phyloP scores from a whole-genome alignment of 176 grass and related monocot genomes.

The Carex pumila region DNA sequence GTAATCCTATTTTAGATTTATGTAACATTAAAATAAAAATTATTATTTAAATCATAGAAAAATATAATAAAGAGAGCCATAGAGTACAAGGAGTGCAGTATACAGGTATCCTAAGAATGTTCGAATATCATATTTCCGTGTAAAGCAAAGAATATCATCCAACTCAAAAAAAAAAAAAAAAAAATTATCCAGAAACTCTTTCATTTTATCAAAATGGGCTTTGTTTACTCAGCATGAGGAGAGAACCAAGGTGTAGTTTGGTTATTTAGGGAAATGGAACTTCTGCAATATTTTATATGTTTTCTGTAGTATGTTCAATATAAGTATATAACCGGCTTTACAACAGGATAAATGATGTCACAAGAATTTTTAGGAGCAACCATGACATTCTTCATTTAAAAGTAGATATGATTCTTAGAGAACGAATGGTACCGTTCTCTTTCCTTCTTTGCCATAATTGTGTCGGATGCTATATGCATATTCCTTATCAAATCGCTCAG shows the following conservation, averaged over 20 bases:
- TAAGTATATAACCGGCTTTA: neutral
- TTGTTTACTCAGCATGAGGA: neutral
- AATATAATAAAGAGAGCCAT: neutral
- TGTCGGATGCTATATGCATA: constrained; percentile 83
- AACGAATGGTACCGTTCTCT: constrained; percentile 53
- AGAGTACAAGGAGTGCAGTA: neutral
- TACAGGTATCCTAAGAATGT: neutral
- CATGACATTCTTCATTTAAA: neutral
- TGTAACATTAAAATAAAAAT: neutral
- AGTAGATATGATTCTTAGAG: neutral
- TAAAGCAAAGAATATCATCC: neutral
- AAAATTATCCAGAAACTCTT: neutral
- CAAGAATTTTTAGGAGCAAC: neutral
- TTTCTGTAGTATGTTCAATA: neutral
- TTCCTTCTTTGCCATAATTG: constrained; percentile 99
- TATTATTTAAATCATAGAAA: neutral
- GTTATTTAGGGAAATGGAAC: neutral
- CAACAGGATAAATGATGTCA: neutral
- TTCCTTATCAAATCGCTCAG: constrained; percentile 93
- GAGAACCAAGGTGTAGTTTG: neutral
- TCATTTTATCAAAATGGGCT: neutral
- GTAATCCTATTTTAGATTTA: constrained; percentile 59
- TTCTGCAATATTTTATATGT: neutral
- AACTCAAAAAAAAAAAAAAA: neutral
- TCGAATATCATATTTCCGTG: neutral